Conservation (phyloP, 2,329 filamentous ascomycete species). For the Pseudogymnoascus sp. region DNA sequence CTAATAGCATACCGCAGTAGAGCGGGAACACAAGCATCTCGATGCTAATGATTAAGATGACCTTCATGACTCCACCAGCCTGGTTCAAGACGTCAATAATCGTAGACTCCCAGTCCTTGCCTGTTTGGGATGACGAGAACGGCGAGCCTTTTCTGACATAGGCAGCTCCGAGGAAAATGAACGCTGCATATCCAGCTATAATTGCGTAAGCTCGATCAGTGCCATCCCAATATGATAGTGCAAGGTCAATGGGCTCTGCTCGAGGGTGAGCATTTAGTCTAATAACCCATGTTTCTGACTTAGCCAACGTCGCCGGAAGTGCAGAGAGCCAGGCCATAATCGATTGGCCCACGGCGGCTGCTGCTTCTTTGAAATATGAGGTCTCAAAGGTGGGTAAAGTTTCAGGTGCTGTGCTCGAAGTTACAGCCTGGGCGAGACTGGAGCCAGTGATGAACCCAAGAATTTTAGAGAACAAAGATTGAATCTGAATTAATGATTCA, state of each 20-base stretch:
- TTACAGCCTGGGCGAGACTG: neutral
- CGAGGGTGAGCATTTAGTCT: conserved; percentile 40
- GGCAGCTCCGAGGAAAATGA: conserved; percentile 64
- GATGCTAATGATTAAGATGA: conserved; percentile 96
- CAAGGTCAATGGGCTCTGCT: conserved; percentile 37
- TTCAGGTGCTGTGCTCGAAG: neutral
- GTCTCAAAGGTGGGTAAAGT: neutral
- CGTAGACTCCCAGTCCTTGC: conserved; percentile 62
- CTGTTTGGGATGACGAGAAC: conserved; percentile 49
- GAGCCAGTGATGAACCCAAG: conserved; percentile 9
- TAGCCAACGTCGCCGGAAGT: conserved; percentile 29
- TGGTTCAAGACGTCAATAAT: conserved; percentile 80
- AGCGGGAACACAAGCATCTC: conserved; percentile 97
- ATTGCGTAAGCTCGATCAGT: conserved; percentile 64
- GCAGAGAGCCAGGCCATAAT: conserved; percentile 21
- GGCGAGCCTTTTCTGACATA: conserved; percentile 70
- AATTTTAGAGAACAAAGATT: conserved; percentile 37
- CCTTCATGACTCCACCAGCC: conserved; percentile 93
- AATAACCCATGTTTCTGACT: conserved; percentile 51
- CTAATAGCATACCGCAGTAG: conserved; percentile 87
- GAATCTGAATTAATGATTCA: conserved; percentile 55
- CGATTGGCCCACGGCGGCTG: neutral
- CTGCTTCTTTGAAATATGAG: neutral
- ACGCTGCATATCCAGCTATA: conserved; percentile 68
- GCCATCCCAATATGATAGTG: conserved; percentile 58